Conservation (phyloP, 164 flowering plant genomes). For the Cinnamomum micranthum region DNA sequence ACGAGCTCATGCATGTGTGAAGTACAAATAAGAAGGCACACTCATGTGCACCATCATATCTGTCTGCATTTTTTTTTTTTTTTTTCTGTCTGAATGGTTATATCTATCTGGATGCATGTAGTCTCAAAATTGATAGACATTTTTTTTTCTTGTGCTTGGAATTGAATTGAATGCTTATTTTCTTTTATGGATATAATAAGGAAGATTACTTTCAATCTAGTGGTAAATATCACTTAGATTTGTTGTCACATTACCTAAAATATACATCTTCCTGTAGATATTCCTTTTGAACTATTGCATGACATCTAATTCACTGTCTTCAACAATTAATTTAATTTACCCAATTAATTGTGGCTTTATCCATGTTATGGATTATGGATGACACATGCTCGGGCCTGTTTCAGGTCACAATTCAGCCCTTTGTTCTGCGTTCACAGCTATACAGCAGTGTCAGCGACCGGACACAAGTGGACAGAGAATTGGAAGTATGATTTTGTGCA, state of each 20-base stretch:
- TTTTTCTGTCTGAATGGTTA: no score
- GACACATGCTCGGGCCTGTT: neutral
- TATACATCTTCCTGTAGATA: no score
- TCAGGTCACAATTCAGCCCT: slow-evolving; percentile 69
- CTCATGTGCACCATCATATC: no score
- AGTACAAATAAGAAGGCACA: neutral
- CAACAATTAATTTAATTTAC: no score
- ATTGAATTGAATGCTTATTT: no score
- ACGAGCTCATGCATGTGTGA: neutral
- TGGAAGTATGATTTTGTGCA: slow-evolving; percentile 54
- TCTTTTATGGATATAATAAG: no score
- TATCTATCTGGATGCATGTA: neutral
- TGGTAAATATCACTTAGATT: neutral
- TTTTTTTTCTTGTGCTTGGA: neutral
- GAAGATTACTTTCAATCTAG: no score
- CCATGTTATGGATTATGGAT: no score
- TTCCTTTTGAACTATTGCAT: no score
- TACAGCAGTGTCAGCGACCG: slow-evolving; percentile 88
- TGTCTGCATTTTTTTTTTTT: no score
- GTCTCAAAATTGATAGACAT: neutral
- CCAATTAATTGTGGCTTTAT: no score
- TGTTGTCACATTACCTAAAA: neutral
- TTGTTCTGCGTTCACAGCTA: slow-evolving; percentile 74
- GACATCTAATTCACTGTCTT: no score
- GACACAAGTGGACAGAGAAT: slow-evolving; percentile 87